These are phyloP conservation scores for Capsella bursapastoris DNA, from an alignment of 345 rosid species.

Conservation along the genomic window DNA sequence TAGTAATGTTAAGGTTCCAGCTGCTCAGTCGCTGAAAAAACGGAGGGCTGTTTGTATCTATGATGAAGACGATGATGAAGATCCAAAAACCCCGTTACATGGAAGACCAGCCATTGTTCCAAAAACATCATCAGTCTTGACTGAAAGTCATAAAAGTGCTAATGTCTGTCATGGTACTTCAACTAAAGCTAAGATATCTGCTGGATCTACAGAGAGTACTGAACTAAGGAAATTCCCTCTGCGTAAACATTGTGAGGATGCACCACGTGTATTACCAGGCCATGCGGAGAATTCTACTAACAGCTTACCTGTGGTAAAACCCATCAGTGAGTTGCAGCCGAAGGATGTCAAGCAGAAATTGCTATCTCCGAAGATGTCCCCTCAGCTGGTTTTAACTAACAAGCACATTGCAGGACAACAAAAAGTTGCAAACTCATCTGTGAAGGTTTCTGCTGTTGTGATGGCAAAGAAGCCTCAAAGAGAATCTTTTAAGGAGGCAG, in stretches of 20 bases:
- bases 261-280: constrained; percentile 43
- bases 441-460: constrained; percentile 49
- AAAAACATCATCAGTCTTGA: constrained; percentile 43
- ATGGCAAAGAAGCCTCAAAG: constrained; percentile 58
- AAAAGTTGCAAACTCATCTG: constrained; percentile 49
- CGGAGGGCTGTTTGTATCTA: constrained; percentile 85
- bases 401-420: constrained; percentile 53
- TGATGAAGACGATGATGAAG: constrained; percentile 73
- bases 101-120: constrained; percentile 54
- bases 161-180: constrained; percentile 41
- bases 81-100: constrained; percentile 91
- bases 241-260: constrained; percentile 47
- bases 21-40: constrained; percentile 57
- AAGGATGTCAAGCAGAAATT: constrained; percentile 53
- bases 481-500: constrained; percentile 53
- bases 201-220: constrained; percentile 48
- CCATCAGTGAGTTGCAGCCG: constrained; percentile 50
- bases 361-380: constrained; percentile 65
- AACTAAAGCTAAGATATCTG: constrained; percentile 43
- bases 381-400: constrained; percentile 43
- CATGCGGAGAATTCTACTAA: constrained; percentile 47
- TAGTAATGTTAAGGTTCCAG: constrained; percentile 44
- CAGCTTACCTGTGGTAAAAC: constrained; percentile 47
- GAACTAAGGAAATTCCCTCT: constrained; percentile 47
- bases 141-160: constrained; percentile 47